Conservation (phyloP, 1,139 yeast genomes). For the Saccharomyces hybrid region DNA sequence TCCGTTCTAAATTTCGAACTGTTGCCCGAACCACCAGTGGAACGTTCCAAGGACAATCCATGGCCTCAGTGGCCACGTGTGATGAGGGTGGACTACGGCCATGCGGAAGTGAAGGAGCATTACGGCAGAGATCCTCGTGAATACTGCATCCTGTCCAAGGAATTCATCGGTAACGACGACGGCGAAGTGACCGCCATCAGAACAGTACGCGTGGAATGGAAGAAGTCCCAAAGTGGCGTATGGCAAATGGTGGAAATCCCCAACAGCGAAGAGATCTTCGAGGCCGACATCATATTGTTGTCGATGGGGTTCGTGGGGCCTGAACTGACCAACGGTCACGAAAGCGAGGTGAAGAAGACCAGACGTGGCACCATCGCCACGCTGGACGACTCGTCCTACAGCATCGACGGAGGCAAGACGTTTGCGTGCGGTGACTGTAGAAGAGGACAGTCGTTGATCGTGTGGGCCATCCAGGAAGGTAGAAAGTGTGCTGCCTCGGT, state of each 20-base stretch:
- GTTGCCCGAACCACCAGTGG: constrained; percentile 82
- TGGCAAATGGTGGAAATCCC: constrained; percentile 99
- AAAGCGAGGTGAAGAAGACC: constrained; percentile 64
- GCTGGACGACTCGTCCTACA: constrained; percentile 58
- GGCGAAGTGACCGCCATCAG: constrained; percentile 91
- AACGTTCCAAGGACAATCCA: constrained; percentile 90
- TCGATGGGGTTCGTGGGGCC: constrained; percentile 99
- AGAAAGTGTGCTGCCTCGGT: constrained; percentile 96
- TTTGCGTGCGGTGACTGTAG: constrained; percentile 98
- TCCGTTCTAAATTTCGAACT: constrained; percentile 93
- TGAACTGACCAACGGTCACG: constrained; percentile 51
- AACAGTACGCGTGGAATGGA: constrained; percentile 97
- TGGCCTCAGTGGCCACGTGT: constrained; percentile 99
- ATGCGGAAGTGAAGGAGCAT: constrained; percentile 87
- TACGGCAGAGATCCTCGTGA: constrained; percentile 98
- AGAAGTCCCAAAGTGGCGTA: constrained; percentile 87
- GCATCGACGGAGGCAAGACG: constrained; percentile 57
- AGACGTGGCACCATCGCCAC: constrained; percentile 84
- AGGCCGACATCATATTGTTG: constrained; percentile 86
- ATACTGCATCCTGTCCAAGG: constrained; percentile 89
- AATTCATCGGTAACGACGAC: constrained; percentile 87
- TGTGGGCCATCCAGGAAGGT: constrained; percentile 99
- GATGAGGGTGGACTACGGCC: constrained; percentile 97
- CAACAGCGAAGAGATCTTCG: constrained; percentile 86
- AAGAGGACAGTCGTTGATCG: constrained; percentile 96